Evolutionary conservation across 2,329 filamentous ascomycete species (phyloP), one percentile per base, ranked within the genome.

Genomic region (Chrysoporthe cubensis): DNA sequence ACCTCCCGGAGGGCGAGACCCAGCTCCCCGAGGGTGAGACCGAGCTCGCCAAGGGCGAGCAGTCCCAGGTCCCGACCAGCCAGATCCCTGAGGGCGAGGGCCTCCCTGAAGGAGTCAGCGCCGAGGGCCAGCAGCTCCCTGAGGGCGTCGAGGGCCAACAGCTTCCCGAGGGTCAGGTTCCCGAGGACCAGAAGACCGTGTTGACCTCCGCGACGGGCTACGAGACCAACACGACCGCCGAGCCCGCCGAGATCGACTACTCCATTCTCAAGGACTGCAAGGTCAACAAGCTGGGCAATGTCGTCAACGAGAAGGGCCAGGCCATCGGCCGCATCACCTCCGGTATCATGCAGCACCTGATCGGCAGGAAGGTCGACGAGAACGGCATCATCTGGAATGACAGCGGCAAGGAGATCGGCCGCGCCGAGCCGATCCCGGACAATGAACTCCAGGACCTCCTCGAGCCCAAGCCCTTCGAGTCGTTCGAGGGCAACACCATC

Each of bases 301-400:
- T 88, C 26, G 82, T 88, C 62, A 82, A 86, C 68, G 78, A 84
- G 11, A 80, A 84, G 48, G 84, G 84, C 34, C 80, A 84, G 54
- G 74, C 87, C 2, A 79, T 91, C 71, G 91, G 88, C 18, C 87
- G 87, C 58, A 81, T 93, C 14, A 78, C 87, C 44, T 85, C 90
- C 71, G 91, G 91, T 48, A 86, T 89, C 18, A 72, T 87, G 21
- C 86, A 89, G 77, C 82, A 90, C 70, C 83, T 92, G 6, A 77
- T 89, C 43, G 89, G 89, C 72, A 87, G 86, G 73, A 86, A 86
- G 74, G 81, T 88, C 44, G 90, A 92, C 70, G 87, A 86, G 65
- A 79, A 91, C 46, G 91, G 91, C 57, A 83, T 90, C 71, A 89
- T 93, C 79, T 92, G 88, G 87, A 89, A 89, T 74, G 89, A 92